A percentile compares a stretch with the other conserved stretches of the same genome.
Conservation (phyloP, 164 flowering plant species). For the Chloranthus sessilifolius region DNA sequence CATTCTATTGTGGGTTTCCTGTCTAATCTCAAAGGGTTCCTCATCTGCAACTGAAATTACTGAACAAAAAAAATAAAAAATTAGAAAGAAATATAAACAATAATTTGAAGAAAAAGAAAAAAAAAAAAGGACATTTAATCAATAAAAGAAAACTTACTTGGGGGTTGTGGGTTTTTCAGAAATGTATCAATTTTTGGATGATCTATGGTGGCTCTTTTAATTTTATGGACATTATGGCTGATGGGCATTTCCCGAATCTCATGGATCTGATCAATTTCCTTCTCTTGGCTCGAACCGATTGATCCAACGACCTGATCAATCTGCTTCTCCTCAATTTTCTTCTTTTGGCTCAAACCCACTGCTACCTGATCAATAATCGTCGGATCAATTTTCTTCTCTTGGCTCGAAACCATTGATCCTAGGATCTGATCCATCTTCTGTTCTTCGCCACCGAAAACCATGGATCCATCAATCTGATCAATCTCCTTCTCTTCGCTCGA, state of each 20-base stretch:
- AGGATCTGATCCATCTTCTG: no score
- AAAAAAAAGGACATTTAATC: background rate
- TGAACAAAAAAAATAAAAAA: constrained; percentile 1
- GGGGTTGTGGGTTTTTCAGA: constrained; percentile 16
- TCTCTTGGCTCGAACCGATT: constrained; percentile 13
- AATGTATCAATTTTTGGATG: constrained; percentile 11
- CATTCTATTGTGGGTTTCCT: constrained; percentile 41
- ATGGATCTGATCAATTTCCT: constrained; percentile 19
- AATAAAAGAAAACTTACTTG: constrained; percentile 24
- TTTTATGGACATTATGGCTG: constrained; percentile 12
- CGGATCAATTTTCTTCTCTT: no score
- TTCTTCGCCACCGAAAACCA: no score
- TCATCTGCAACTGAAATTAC: constrained; percentile 24
- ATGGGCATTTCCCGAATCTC: no score
- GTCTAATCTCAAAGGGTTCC: constrained; percentile 18
- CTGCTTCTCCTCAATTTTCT: constrained; percentile 23
- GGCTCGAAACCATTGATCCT: no score
- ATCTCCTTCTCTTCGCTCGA: constrained; percentile 31
- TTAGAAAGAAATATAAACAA: background rate
- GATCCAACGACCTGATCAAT: no score
- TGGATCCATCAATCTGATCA: constrained; percentile 12
- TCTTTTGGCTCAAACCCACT: constrained; percentile 27
- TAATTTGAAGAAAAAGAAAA: background rate
- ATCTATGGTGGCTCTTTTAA: constrained; percentile 3
- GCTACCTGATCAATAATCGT: no score